Percentiles rank a stretch among this genome's conserved stretches.
Evolutionary conservation across 441 rosid genomes (phyloP).

Genomic region (Mallotus repandus): DNA sequence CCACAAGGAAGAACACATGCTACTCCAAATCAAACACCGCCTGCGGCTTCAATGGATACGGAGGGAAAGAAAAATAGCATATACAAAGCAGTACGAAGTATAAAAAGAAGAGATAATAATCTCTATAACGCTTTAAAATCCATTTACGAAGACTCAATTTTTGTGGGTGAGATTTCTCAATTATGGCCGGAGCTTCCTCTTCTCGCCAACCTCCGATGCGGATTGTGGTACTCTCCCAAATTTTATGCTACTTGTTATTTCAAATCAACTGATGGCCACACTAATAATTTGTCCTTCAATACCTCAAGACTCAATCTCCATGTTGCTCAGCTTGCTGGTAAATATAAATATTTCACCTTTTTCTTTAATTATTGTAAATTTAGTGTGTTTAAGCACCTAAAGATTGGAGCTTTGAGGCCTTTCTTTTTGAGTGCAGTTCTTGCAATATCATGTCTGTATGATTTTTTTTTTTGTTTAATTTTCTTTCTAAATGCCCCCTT

Average conservation of each 20-base stretch:
- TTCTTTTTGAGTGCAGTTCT: no score
- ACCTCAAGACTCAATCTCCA: conserved; percentile 91
- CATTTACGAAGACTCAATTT: conserved; percentile 78
- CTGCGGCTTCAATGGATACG: conserved; percentile 24
- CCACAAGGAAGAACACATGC: not conserved
- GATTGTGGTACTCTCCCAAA: conserved; percentile 80
- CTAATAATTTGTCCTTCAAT: conserved; percentile 80
- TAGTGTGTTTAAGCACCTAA: not conserved
- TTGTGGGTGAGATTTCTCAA: conserved; percentile 74
- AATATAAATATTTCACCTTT: not conserved
- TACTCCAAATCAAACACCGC: not conserved
- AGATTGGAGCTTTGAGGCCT: not conserved
- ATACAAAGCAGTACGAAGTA: conserved; percentile 76
- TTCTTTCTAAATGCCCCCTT: no score
- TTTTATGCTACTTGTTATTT: conserved; percentile 79
- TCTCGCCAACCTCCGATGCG: conserved; percentile 89
- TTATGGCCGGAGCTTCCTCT: conserved; percentile 87
- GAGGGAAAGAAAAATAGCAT: conserved; percentile 52
- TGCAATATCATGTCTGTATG: no score
- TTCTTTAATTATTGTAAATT: not conserved
- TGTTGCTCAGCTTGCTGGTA: conserved; percentile 72
- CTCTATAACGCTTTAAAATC: conserved; percentile 85
- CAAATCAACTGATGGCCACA: conserved; percentile 97
- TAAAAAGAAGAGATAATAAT: conserved; percentile 67
- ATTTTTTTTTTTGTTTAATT: no score